Conservation (phyloP, 768 basidiomycete genomes). For the Steccherinum ochraceum region DNA sequence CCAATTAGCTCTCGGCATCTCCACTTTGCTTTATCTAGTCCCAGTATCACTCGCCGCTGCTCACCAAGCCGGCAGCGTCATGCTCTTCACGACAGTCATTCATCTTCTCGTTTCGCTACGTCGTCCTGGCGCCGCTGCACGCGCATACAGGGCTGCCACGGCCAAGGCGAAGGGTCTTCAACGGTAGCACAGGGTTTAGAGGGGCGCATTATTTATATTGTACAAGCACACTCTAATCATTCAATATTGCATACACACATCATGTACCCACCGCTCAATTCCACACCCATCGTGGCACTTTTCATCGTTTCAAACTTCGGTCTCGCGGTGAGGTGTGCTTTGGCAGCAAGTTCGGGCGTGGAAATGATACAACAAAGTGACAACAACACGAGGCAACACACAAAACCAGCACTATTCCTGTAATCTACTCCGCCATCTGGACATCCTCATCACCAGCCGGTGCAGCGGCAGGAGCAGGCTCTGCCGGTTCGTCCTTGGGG, state of each 20-base stretch:
- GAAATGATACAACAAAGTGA: neutral
- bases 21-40: constrained; percentile 87
- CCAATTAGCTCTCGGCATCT: constrained; percentile 71
- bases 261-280: neutral
- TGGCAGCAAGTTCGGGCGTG: too few species aligned
- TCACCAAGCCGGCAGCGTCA: constrained; percentile 93
- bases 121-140: constrained; percentile 60
- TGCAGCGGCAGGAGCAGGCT: constrained; percentile 45
- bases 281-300: neutral
- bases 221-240: neutral
- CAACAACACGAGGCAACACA: neutral
- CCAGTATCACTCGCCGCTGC: constrained; percentile 88
- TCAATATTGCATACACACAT: neutral
- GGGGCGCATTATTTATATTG: neutral
- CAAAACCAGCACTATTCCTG: constrained; percentile 2
- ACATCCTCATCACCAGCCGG: constrained; percentile 63
- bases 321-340: too few species aligned
- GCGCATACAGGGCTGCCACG: constrained; percentile 44
- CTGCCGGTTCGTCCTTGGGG: constrained; percentile 49
- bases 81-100: constrained; percentile 76
- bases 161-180: constrained; percentile 5
- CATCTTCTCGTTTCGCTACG: constrained; percentile 70
- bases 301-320: neutral
- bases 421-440: constrained; percentile 76
- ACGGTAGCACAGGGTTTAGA: neutral